A percentile compares a stretch with the other conserved stretches of the same genome.
Conservation (phyloP, 2,329 filamentous ascomycete genomes). For the Ambrosiella cleistominuta region DNA sequence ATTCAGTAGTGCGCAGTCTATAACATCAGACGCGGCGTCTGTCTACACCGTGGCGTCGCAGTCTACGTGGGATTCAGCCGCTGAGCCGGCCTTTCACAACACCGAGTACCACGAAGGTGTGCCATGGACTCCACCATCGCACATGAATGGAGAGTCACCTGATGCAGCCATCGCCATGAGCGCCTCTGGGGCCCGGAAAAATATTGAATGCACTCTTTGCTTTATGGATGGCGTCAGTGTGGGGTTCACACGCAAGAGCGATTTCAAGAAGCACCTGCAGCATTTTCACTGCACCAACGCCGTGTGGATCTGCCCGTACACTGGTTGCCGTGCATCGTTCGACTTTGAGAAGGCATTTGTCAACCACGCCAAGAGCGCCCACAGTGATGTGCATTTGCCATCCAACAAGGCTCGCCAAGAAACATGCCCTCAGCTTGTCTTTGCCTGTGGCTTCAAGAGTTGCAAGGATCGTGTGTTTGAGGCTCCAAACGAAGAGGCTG, state of each 20-base stretch:
- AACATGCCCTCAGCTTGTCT: slow-evolving; percentile 27
- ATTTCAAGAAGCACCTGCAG: slow-evolving; percentile 32
- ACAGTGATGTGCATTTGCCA: slow-evolving; percentile 25
- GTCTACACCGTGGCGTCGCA: slow-evolving; percentile 10
- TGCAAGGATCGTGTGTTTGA: slow-evolving; percentile 29
- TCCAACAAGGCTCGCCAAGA: slow-evolving; percentile 26
- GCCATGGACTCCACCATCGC: slow-evolving; percentile 11
- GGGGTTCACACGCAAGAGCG: slow-evolving; percentile 29
- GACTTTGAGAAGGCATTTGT: slow-evolving; percentile 29
- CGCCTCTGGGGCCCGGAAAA: slow-evolving; percentile 15
- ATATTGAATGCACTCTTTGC: slow-evolving; percentile 27
- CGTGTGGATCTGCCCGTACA: slow-evolving; percentile 27
- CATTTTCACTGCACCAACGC: slow-evolving; percentile 28
- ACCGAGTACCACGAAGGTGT: slow-evolving; percentile 7
- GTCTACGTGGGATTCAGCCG: slow-evolving; percentile 13
- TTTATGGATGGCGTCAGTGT: slow-evolving; percentile 28
- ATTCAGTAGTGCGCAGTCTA: slow-evolving; percentile 25
- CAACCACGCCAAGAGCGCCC: slow-evolving; percentile 26
- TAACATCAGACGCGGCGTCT: slow-evolving; percentile 20
- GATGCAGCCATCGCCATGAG: slow-evolving; percentile 9
- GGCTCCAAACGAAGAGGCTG: slow-evolving; percentile 22
- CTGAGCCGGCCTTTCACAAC: slow-evolving; percentile 8
- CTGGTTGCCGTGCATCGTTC: slow-evolving; percentile 26
- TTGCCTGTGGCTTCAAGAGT: slow-evolving; percentile 25
- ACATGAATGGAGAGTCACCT: slow-evolving; percentile 8